Percentiles rank a stretch among this genome's conserved stretches.
These are phyloP conservation scores for Hymenoscyphus fraxineus DNA, from an alignment of 2,329 filamentous ascomycete genomes.

Conservation along the genomic window DNA sequence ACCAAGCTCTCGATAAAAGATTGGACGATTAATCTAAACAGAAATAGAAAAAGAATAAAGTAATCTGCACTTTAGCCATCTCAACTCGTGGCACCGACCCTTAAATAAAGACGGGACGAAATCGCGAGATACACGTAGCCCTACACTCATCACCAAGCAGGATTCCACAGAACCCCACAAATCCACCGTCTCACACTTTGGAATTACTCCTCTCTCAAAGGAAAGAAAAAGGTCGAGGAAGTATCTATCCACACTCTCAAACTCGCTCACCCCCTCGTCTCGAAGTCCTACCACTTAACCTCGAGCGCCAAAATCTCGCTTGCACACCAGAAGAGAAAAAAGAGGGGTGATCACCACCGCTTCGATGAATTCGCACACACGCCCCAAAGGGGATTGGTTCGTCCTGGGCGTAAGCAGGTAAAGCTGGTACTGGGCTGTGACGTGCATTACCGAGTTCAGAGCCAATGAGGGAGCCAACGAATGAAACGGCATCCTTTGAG, in stretches of 20 bases:
- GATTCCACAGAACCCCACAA: conserved; percentile 2
- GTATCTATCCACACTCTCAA: neutral
- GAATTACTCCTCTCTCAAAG: neutral
- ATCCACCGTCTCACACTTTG: neutral
- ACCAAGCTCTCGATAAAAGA: neutral
- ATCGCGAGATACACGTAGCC: neutral
- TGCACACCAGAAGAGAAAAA: neutral
- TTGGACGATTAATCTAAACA: conserved; percentile 6
- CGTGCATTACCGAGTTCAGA: neutral
- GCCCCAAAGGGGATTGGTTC: neutral
- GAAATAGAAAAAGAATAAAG: neutral
- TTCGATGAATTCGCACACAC: neutral
- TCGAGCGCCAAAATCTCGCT: neutral
- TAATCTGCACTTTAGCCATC: neutral
- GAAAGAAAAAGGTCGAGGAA: neutral
- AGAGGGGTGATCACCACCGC: no score
- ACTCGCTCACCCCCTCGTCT: neutral
- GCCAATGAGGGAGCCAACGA: conserved; percentile 4
- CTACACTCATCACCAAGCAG: neutral
- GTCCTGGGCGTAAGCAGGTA: neutral
- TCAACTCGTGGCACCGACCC: neutral
- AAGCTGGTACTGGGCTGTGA: neutral
- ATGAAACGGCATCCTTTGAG: conserved; percentile 8
- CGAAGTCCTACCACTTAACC: neutral
- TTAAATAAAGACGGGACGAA: neutral